phyloP scores from a whole-genome alignment of 1,139 yeast genomes.

The Lodderomyces orthopsilosis region DNA sequence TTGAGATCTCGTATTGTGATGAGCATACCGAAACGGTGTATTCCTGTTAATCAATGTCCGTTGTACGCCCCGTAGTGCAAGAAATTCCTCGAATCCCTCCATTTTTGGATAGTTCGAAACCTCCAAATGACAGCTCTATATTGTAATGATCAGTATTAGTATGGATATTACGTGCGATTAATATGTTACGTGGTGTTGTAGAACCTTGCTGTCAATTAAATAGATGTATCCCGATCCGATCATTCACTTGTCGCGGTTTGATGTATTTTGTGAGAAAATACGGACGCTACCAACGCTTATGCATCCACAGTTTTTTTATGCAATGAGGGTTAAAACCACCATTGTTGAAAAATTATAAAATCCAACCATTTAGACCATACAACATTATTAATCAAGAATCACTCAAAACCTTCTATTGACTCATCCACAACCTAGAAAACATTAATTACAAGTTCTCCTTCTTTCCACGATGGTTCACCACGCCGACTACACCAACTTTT shows the following conservation, averaged over 20 bases:
- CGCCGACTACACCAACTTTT: slow-evolving; percentile 57
- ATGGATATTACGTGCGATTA: too few relatives aligned
- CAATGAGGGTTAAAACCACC: background rate
- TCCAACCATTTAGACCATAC: too few relatives aligned
- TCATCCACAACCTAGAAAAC: too few relatives aligned
- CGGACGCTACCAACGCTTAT: too few relatives aligned
- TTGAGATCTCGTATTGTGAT: background rate
- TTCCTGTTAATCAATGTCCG: background rate
- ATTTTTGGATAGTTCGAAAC: background rate
- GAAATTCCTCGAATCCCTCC: slow-evolving; percentile 4
- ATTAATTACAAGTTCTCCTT: too few relatives aligned
- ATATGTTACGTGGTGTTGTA: too few relatives aligned
- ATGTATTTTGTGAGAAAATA: too few relatives aligned
- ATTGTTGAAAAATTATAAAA: background rate
- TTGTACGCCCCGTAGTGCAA: slow-evolving; percentile 3
- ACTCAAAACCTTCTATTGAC: too few relatives aligned
- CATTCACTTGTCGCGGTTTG: too few relatives aligned
- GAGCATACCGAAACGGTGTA: background rate
- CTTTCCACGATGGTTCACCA: slow-evolving; percentile 34
- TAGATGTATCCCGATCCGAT: too few relatives aligned
- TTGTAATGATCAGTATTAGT: background rate
- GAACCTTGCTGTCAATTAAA: too few relatives aligned
- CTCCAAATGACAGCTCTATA: background rate
- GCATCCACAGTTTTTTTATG: background rate
- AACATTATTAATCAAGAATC: too few relatives aligned